Evolutionary conservation across 441 rosid species (phyloP).

Genomic region (Omphalea diandra): DNA sequence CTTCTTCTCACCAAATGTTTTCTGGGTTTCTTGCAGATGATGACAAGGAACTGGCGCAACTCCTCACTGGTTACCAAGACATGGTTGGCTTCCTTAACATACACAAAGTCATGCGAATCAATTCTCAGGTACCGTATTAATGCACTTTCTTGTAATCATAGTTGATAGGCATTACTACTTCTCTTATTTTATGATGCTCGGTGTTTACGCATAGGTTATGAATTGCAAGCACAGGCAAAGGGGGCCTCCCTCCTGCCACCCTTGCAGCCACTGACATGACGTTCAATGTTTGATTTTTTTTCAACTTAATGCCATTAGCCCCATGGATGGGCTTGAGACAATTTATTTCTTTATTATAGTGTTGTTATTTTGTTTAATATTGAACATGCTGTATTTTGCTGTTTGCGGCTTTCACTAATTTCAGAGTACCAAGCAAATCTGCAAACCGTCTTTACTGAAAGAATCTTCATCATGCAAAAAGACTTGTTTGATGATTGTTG

Average conservation of each 20-base stretch:
- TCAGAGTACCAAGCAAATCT: background rate
- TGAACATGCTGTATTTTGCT: background rate
- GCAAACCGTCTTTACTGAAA: background rate
- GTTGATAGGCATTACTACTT: background rate
- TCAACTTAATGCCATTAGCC: background rate
- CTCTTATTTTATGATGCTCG: background rate
- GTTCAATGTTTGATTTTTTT: background rate
- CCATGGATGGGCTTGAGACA: background rate
- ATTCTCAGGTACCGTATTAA: constrained; percentile 61
- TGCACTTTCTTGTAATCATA: constrained; percentile 6
- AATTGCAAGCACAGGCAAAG: too few species aligned
- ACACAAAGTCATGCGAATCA: constrained; percentile 77
- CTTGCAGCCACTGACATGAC: background rate
- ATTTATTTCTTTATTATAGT: background rate
- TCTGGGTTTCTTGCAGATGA: constrained; percentile 52
- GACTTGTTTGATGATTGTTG: background rate
- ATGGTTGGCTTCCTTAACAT: constrained; percentile 84
- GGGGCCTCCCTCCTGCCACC: background rate
- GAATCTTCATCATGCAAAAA: background rate
- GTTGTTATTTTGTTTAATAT: background rate
- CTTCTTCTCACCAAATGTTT: constrained; percentile 21
- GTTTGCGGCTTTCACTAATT: background rate
- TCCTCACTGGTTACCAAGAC: constrained; percentile 89
- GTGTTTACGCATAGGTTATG: background rate
- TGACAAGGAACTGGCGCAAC: constrained; percentile 81